A percentile compares a stretch with the other conserved stretches of the same genome.
phyloP scores from a whole-genome alignment of 192 early-diverging fungal species.

The Coemansia sp. region DNA sequence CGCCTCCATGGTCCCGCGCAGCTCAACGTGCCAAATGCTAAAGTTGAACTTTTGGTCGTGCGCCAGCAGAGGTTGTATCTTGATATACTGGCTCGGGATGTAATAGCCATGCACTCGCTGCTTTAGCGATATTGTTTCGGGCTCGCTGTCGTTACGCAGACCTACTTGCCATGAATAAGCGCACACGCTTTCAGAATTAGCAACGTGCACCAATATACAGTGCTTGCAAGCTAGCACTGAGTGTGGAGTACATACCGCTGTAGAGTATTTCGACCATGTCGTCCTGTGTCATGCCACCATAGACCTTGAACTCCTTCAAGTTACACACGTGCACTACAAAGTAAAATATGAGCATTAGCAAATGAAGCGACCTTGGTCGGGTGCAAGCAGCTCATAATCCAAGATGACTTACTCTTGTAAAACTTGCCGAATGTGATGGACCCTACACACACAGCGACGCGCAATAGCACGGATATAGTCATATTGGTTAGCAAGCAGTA shows the following conservation, averaged over 20 bases:
- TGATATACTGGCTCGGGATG: constrained; percentile 89
- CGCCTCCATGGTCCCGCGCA: constrained; percentile 70
- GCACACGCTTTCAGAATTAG: not conserved
- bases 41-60: constrained; percentile 95
- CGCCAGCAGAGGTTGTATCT: constrained; percentile 87
- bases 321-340: constrained; percentile 83
- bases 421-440: constrained; percentile 94
- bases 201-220: not conserved
- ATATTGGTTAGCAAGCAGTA: constrained; percentile 9
- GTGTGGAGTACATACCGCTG: constrained; percentile 43
- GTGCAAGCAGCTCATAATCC: not conserved
- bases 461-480: not conserved
- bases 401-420: constrained; percentile 52
- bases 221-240: constrained; percentile 8
- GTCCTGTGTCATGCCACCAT: constrained; percentile 75
- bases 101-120: constrained; percentile 68
- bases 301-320: constrained; percentile 94
- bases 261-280: constrained; percentile 88
- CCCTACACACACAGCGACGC: constrained; percentile 22
- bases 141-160: constrained; percentile 68
- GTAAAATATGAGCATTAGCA: too few relatives aligned
- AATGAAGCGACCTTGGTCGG: too few relatives aligned
- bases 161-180: constrained; percentile 12
- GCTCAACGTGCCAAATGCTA: constrained; percentile 91
- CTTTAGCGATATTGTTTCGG: constrained; percentile 83